A percentile compares a stretch with the other conserved stretches of the same genome.
Evolutionary conservation across 768 basidiomycete species (phyloP).

Genomic region (Collybiopsis confluens): DNA sequence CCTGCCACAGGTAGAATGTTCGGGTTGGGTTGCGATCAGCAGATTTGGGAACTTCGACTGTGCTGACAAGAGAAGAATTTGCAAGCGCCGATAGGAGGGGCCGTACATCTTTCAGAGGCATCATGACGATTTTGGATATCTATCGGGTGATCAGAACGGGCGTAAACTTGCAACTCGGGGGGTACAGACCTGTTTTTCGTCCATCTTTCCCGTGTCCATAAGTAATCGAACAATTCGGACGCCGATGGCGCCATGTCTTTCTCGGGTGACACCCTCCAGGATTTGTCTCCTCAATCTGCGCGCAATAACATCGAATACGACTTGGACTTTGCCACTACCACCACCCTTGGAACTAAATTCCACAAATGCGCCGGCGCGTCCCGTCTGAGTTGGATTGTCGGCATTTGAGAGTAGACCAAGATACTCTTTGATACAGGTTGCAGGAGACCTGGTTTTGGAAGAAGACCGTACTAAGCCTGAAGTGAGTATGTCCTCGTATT

Average conservation of each 20-base stretch:
- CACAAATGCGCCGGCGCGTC: conserved; percentile 66
- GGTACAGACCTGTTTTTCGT: conserved; percentile 80
- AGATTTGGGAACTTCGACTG: conserved; percentile 90
- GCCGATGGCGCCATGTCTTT: conserved; percentile 79
- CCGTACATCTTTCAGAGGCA: conserved; percentile 84
- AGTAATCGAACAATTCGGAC: conserved; percentile 79
- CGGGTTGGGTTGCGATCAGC: conserved; percentile 86
- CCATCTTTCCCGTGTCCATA: conserved; percentile 82
- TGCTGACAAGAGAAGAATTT: conserved; percentile 77
- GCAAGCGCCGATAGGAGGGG: conserved; percentile 76
- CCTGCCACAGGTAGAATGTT: conserved; percentile 93
- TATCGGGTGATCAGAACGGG: conserved; percentile 1
- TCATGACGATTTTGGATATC: conserved; percentile 78
- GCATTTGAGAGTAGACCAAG: conserved; percentile 74
- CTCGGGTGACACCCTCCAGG: conserved; percentile 74
- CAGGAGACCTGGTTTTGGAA: conserved; percentile 51
- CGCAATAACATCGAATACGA: conserved; percentile 75
- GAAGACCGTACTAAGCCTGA: conserved; percentile 54
- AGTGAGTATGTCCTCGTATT: conserved; percentile 56
- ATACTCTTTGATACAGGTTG: conserved; percentile 71
- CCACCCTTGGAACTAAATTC: conserved; percentile 47
- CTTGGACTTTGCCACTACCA: conserved; percentile 49
- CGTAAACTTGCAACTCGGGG: background rate
- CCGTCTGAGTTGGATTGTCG: conserved; percentile 77
- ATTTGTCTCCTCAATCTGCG: conserved; percentile 64